Evolutionary conservation across 2,329 filamentous ascomycete species (phyloP).

Genomic region (Chrysosphaeria jannelii): DNA sequence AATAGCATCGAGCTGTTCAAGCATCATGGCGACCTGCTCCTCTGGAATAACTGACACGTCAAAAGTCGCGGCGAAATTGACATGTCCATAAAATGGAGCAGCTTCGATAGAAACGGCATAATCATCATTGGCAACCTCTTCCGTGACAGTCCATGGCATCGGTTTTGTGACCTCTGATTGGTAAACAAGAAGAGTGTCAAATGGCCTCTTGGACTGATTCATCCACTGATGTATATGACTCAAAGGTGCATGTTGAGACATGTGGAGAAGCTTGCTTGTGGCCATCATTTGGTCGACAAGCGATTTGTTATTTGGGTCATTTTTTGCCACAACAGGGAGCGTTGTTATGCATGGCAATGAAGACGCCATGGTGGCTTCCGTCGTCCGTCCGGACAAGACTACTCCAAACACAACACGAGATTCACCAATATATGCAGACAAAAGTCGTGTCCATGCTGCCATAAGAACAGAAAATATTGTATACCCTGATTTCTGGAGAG

Average conservation of each 20-base stretch:
- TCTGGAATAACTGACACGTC: conserved; percentile 30
- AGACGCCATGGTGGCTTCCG: conserved; percentile 23
- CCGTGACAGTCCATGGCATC: conserved; percentile 41
- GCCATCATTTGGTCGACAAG: conserved; percentile 32
- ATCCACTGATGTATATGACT: conserved; percentile 43
- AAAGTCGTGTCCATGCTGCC: conserved; percentile 45
- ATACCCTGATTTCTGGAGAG: conserved; percentile 26
- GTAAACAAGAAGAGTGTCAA: conserved; percentile 66
- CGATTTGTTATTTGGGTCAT: conserved; percentile 20
- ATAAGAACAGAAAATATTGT: conserved; percentile 50
- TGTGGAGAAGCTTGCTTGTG: conserved; percentile 31
- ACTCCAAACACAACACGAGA: conserved; percentile 44
- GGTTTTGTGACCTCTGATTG: conserved; percentile 27
- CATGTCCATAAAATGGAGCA: conserved; percentile 16
- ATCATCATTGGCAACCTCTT: conserved; percentile 41
- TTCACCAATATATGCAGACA: conserved; percentile 54
- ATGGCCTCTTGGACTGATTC: conserved; percentile 31
- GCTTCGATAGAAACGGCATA: conserved; percentile 62
- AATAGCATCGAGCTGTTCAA: conserved; percentile 40
- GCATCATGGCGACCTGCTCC: conserved; percentile 33
- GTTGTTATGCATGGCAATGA: conserved; percentile 62
- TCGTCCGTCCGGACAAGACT: conserved; percentile 45
- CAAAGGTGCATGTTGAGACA: conserved; percentile 42
- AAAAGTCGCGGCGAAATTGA: conserved; percentile 23
- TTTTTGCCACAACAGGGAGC: conserved; percentile 35